Evolutionary conservation across 148 eudicot genomes (phyloP).

Genomic region (Hydrangea macrophylla): DNA sequence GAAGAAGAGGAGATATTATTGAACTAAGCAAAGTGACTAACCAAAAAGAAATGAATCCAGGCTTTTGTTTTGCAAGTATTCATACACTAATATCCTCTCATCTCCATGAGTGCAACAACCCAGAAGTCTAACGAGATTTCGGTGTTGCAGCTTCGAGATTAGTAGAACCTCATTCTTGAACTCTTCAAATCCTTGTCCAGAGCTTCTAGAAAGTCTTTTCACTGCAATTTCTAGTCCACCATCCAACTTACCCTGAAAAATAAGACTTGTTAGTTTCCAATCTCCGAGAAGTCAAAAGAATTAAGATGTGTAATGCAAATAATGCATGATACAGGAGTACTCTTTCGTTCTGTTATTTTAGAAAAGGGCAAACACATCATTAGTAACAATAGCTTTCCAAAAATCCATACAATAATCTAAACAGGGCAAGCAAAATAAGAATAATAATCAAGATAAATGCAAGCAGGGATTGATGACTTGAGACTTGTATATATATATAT

Average conservation of each 20-base stretch:
- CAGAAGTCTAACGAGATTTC: too few species aligned
- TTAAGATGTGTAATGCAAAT: neutral
- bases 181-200: too few species aligned
- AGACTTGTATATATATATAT: neutral
- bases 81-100: too few species aligned
- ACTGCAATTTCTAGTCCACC: constrained; percentile 7
- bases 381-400: too few species aligned
- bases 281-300: neutral
- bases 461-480: neutral
- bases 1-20: neutral
- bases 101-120: too few species aligned
- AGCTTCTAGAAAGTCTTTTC: constrained; percentile 1
- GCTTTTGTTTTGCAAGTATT: neutral
- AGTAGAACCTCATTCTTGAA: too few species aligned
- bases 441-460: neutral
- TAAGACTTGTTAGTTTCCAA: neutral
- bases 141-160: too few species aligned
- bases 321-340: neutral
- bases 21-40: neutral
- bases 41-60: too few species aligned
- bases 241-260: neutral
- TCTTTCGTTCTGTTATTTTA: too few species aligned
- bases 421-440: too few species aligned
- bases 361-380: too few species aligned
- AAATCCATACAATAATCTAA: too few species aligned